A percentile compares a stretch with the other conserved stretches of the same genome.
These are phyloP conservation scores for Pythium phragmiticola DNA, from an alignment of 352 stramenopile genomes.

Conservation along the genomic window DNA sequence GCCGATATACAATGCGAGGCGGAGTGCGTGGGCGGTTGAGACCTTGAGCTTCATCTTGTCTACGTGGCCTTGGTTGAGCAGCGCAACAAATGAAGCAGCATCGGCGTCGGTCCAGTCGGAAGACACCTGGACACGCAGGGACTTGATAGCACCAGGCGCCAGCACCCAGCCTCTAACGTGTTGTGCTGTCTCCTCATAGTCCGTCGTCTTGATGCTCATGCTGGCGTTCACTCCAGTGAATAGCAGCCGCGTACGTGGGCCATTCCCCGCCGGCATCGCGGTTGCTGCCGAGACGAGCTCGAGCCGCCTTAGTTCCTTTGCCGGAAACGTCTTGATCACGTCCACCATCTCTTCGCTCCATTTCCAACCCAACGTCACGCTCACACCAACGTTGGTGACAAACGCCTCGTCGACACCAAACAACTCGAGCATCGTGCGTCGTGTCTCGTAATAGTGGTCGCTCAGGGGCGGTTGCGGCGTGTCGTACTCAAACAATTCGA, in stretches of 20 bases:
- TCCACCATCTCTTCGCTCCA: background rate
- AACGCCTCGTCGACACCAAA: slow-evolving; percentile 14
- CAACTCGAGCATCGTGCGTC: background rate
- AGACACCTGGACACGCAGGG: background rate
- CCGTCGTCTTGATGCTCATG: background rate
- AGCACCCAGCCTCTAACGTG: background rate
- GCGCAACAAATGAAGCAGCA: background rate
- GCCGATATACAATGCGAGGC: background rate
- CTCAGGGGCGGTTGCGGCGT: background rate
- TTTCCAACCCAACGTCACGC: background rate
- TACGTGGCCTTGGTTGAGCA: background rate
- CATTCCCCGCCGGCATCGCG: background rate
- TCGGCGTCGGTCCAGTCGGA: background rate
- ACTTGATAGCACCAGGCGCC: background rate
- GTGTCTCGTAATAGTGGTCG: slow-evolving; percentile 3
- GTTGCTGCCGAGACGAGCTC: background rate
- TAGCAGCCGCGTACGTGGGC: slow-evolving; percentile 1
- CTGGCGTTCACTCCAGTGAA: background rate
- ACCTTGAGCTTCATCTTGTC: background rate
- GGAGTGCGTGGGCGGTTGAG: background rate
- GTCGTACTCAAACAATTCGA: background rate
- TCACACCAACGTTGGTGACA: background rate
- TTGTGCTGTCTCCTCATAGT: background rate
- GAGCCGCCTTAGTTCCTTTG: background rate
- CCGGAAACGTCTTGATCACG: slow-evolving; percentile 2